These are phyloP conservation scores for Osmozyma mogii DNA, from an alignment of 805 yeast genomes.

Conservation along the genomic window DNA sequence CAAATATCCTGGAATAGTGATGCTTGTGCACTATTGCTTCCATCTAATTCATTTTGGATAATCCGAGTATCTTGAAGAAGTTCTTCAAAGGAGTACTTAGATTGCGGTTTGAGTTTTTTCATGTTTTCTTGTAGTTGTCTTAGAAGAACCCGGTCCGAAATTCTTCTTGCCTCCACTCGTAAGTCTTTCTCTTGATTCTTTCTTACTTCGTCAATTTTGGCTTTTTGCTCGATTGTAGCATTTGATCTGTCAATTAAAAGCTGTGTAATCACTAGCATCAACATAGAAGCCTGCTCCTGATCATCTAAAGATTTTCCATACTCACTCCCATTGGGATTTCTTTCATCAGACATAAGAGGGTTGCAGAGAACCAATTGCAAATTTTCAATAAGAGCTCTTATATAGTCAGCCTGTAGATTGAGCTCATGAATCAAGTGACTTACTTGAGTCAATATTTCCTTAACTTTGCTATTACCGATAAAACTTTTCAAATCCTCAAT, in stretches of 20 bases:
- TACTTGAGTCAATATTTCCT: slow-evolving; percentile 16
- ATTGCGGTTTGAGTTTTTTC: slow-evolving; percentile 20
- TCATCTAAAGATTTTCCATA: slow-evolving; percentile 65
- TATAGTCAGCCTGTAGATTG: slow-evolving; percentile 42
- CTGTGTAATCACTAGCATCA: slow-evolving; percentile 47
- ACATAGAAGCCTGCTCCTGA: slow-evolving; percentile 63
- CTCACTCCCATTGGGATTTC: slow-evolving; percentile 62
- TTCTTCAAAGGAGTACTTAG: slow-evolving; percentile 28
- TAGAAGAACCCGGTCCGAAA: slow-evolving; percentile 20
- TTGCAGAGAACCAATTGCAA: slow-evolving; percentile 36
- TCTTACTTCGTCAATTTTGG: slow-evolving; percentile 5
- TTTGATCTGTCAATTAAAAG: slow-evolving; percentile 31
- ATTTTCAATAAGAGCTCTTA: slow-evolving; percentile 45
- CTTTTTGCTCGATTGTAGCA: slow-evolving; percentile 5
- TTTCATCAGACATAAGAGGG: slow-evolving; percentile 42
- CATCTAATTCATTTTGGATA: slow-evolving; percentile 16
- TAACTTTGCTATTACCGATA: slow-evolving; percentile 14
- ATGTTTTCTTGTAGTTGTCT: slow-evolving; percentile 14
- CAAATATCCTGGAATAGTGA: slow-evolving; percentile 16
- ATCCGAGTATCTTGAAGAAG: slow-evolving; percentile 13
- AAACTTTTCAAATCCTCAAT: slow-evolving; percentile 8
- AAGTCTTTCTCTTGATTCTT: slow-evolving; percentile 11
- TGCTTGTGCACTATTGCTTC: slow-evolving; percentile 15
- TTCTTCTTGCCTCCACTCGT: slow-evolving; percentile 17
- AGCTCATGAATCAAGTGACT: slow-evolving; percentile 23